Base-by-base conservation (phyloP, 768 basidiomycete genomes). In the Agrocybe chaxingu region DNA sequence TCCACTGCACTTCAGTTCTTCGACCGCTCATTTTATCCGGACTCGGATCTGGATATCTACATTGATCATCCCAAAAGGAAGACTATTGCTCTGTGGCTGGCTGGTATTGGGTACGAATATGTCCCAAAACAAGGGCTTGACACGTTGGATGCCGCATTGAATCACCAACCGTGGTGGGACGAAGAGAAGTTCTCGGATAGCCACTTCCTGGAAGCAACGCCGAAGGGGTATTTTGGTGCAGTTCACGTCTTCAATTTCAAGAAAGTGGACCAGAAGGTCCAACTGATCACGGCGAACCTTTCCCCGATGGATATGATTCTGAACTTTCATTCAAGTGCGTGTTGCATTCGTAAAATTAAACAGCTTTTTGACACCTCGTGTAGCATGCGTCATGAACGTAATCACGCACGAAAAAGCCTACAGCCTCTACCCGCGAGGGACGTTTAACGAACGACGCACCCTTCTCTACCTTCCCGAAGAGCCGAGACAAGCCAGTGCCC, bases 21-120 rank as follows among this genome's bases (percentile, higher is more conserved):
- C 37, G 73, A 76, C 43, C 58, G 78, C 12, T 55, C 65, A 0
- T 62, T 63, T 35, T 81, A 79, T 52, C 63, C 69, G 2, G 68
- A 67, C 3, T 69, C 79, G 0, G 80, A 82, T 54, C 70, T 83
- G 7, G 81, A 83, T 47, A 38, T 82, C 3, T 82, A 82, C 57
- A 63, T 69, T 10, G 63, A 72, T 4, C 65, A 69, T 2, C 58
- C 61, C 0, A 56, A 62, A 31, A 59, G 65, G 36, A 38, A 51
- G 9, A 63, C 66, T 18, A 61, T 81, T 4, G 69, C 66, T 0
- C 41, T 40, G 7, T 78, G 72, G 62, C 57, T 81, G 0, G 31
- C 44, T 8, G 11, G 35, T 9, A 54, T 57, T 24, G 64, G 62
- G 2, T 69, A 67, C 39, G 45, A 47, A 0, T 67, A 60, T 42